Conservation (phyloP, 2,329 filamentous ascomycete genomes). For the Monilinia fructicola region DNA sequence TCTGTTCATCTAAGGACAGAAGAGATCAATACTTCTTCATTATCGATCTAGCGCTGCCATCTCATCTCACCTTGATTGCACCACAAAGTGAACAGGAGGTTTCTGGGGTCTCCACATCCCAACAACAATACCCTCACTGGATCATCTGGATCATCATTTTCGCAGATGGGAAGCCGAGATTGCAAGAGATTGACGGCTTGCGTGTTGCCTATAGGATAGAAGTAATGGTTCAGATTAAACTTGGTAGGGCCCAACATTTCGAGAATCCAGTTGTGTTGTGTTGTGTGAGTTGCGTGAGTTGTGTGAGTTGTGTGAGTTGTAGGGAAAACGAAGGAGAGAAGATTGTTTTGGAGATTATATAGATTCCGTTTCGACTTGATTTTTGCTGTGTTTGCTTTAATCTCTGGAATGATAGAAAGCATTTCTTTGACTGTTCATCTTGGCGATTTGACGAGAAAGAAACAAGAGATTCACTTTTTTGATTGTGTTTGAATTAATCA, state of each 20-base stretch:
- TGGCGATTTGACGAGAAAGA: no score
- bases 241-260: slow-evolving; percentile 12
- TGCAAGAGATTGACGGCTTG: slow-evolving; percentile 24
- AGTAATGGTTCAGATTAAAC: slow-evolving; percentile 5
- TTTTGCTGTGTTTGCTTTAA: neutral
- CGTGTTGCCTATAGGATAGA: slow-evolving; percentile 26
- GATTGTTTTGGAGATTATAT: neutral
- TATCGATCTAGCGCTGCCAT: neutral
- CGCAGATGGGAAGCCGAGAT: slow-evolving; percentile 7
- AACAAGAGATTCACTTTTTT: neutral
- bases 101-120: slow-evolving; percentile 28
- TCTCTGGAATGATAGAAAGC: neutral
- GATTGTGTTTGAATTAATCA: neutral
- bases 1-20: neutral
- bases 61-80: slow-evolving; percentile 1
- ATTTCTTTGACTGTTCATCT: neutral
- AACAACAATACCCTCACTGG: slow-evolving; percentile 22
- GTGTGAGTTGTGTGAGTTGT: no score
- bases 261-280: neutral
- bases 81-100: slow-evolving; percentile 25
- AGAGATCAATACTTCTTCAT: rapidly evolving
- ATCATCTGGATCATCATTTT: slow-evolving; percentile 1
- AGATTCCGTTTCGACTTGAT: neutral
- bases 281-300: no score
- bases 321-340: neutral